Percentiles rank a stretch among this genome's conserved stretches.
Evolutionary conservation across 441 rosid genomes (phyloP).

Genomic region (Sinapis alba): DNA sequence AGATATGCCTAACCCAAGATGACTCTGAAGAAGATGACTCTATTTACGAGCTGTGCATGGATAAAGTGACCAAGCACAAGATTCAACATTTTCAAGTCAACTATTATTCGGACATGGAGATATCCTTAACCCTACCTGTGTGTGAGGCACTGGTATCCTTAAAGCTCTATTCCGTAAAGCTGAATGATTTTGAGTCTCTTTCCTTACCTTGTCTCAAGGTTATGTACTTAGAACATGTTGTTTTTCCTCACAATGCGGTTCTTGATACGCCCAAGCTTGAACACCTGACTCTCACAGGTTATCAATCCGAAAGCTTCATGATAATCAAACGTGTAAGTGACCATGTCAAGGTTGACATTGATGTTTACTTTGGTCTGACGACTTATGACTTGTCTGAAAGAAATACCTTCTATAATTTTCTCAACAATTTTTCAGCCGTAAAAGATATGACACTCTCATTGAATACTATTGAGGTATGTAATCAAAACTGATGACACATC

Average conservation of each 20-base stretch:
- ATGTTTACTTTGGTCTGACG: background rate
- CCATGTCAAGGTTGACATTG: background rate
- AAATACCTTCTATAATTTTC: background rate
- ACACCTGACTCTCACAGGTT: background rate
- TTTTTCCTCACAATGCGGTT: background rate
- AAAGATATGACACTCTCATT: background rate
- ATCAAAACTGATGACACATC: background rate
- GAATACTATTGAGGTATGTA: background rate
- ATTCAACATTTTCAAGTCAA: background rate
- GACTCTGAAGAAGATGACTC: background rate
- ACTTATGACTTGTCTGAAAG: background rate
- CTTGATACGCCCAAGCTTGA: slow-evolving; percentile 2
- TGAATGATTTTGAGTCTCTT: slow-evolving; percentile 4
- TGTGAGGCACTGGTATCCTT: background rate
- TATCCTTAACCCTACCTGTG: background rate
- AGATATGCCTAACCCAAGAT: background rate
- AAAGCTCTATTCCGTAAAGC: background rate
- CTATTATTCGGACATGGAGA: background rate
- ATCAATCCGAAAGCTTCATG: background rate
- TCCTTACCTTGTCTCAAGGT: background rate
- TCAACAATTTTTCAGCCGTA: background rate
- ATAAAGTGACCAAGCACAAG: background rate
- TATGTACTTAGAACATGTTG: background rate
- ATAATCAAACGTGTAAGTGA: background rate
- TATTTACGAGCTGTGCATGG: background rate